Conservation (phyloP, 164 flowering plant species). For the Vitis cinerea region DNA sequence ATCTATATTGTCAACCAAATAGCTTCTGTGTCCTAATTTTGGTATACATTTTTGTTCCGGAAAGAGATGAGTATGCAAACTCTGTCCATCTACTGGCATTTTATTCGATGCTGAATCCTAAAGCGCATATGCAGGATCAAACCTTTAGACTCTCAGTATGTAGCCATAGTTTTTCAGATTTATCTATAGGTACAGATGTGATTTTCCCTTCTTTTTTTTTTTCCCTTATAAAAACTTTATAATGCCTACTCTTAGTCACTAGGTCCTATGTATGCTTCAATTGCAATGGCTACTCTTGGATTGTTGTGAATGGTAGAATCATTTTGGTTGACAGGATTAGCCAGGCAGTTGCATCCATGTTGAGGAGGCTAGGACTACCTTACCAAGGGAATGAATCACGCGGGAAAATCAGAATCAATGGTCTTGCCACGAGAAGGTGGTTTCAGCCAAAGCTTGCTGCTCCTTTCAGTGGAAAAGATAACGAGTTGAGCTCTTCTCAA, state of each 20-base stretch:
- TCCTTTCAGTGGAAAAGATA: constrained; percentile 49
- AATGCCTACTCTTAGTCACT: not conserved
- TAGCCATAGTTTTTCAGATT: not conserved
- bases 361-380: constrained; percentile 71
- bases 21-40: not conserved
- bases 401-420: constrained; percentile 80
- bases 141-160: not conserved
- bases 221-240: too few species aligned
- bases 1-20: too few species aligned
- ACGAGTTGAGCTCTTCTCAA: constrained; percentile 40
- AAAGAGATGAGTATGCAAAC: too few species aligned
- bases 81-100: too few species aligned
- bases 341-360: constrained; percentile 64
- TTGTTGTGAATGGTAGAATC: not conserved
- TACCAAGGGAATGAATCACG: constrained; percentile 79
- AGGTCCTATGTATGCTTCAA: not conserved
- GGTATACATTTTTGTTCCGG: not conserved
- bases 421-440: constrained; percentile 70
- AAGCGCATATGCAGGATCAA: too few species aligned
- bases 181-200: too few species aligned
- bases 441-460: constrained; percentile 68
- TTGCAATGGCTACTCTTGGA: not conserved
- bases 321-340: constrained; percentile 53
- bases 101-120: too few species aligned
- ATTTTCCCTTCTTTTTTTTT: too few species aligned